Evolutionary conservation across 768 basidiomycete genomes (phyloP).

Genomic region (Cystobasidium ongulense): DNA sequence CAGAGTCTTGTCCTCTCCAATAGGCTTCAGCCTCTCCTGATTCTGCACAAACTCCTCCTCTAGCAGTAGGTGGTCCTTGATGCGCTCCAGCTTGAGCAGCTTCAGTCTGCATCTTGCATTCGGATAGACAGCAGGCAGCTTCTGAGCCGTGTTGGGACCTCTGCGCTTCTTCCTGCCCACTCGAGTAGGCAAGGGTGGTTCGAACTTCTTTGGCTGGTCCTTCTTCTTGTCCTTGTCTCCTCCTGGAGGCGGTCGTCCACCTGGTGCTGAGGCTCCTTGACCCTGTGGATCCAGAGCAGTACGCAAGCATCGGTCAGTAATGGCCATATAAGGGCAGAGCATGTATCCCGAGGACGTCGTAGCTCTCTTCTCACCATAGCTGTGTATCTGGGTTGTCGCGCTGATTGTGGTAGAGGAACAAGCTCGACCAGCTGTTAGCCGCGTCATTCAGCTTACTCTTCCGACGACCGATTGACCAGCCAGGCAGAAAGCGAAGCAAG

Average conservation of each 20-base stretch:
- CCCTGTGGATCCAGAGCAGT: slow-evolving; percentile 2
- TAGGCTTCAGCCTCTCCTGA: slow-evolving; percentile 77
- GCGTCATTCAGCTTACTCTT: background rate
- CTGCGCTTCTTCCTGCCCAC: slow-evolving; percentile 30
- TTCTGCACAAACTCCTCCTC: slow-evolving; percentile 87
- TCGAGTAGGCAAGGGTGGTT: slow-evolving; percentile 34
- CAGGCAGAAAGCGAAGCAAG: too few relatives aligned
- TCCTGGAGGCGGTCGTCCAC: slow-evolving; percentile 21
- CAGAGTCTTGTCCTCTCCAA: slow-evolving; percentile 73
- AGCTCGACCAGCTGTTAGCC: background rate
- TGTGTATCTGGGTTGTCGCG: background rate
- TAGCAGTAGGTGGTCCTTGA: slow-evolving; percentile 91
- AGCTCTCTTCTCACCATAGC: background rate
- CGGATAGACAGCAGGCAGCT: slow-evolving; percentile 49
- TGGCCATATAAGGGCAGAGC: background rate
- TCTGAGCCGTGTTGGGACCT: slow-evolving; percentile 31
- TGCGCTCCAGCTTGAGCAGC: slow-evolving; percentile 90
- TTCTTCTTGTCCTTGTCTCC: slow-evolving; percentile 34
- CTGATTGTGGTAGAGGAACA: background rate
- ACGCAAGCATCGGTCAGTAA: background rate
- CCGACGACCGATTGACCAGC: too few relatives aligned
- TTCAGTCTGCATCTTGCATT: slow-evolving; percentile 91
- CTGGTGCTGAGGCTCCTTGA: slow-evolving; percentile 23
- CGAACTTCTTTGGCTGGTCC: slow-evolving; percentile 34
- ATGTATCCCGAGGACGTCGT: background rate